Percentiles rank a stretch among this genome's conserved stretches.
These are phyloP conservation scores for Macrolepiota dolichaula DNA, from an alignment of 768 basidiomycete genomes.

Conservation along the genomic window DNA sequence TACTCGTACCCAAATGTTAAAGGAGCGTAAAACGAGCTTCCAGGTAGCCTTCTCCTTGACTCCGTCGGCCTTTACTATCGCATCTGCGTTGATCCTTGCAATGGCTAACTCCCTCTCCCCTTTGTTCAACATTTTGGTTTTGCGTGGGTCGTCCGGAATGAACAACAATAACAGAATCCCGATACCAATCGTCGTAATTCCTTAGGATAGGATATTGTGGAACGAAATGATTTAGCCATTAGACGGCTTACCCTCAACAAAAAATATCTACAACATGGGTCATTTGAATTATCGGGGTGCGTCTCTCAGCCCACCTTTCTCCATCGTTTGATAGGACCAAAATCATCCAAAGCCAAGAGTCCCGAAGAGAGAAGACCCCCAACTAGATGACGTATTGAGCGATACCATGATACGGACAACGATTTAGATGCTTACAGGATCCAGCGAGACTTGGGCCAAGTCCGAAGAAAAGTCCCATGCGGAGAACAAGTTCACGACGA, in stretches of 20 bases:
- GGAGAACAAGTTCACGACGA: constrained; percentile 29
- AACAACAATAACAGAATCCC: constrained; percentile 24
- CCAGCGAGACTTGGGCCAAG: constrained; percentile 30
- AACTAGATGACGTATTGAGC: constrained; percentile 19
- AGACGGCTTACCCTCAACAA: constrained; percentile 32
- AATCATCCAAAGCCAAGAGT: constrained; percentile 24
- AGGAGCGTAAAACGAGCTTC: constrained; percentile 11
- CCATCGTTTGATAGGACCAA: constrained; percentile 30
- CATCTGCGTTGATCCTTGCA: constrained; percentile 27
- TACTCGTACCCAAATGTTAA: constrained; percentile 17
- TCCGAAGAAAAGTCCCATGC: constrained; percentile 34
- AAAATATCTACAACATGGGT: constrained; percentile 28
- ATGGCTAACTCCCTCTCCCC: constrained; percentile 25
- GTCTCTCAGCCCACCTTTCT: constrained; percentile 19
- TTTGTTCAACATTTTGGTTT: constrained; percentile 24
- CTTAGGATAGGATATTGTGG: constrained; percentile 10
- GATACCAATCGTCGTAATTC: constrained; percentile 25
- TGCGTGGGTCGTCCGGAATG: constrained; percentile 25
- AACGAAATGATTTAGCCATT: neutral
- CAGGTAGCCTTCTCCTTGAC: constrained; percentile 10
- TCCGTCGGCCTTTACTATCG: constrained; percentile 13
- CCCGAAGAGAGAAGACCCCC: constrained; percentile 37
- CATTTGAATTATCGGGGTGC: neutral
- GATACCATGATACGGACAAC: neutral
- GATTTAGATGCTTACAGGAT: constrained; percentile 26